Base-by-base conservation (phyloP, 164 flowering plant genomes). In the Aristolochia fimbriata region DNA sequence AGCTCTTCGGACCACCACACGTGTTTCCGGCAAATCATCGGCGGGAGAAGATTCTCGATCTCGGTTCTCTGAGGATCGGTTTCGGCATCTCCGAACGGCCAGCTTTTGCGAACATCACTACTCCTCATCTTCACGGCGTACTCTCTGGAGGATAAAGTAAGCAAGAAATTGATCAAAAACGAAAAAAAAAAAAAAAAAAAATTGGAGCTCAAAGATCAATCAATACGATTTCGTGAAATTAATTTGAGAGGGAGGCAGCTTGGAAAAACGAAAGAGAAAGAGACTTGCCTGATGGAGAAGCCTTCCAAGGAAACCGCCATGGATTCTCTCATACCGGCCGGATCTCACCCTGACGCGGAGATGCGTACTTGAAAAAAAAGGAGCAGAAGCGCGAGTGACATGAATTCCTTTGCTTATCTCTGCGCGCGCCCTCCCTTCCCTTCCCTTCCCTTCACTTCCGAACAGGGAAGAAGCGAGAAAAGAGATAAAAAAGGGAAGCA, bases 1-100 rank as follows among this genome's bases (percentile, higher is more conserved):
- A 80, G 72, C 74, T 77, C 81, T 50, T 78, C 68, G 19, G 68
- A 53, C 90, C 90, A 84, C 90, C 83, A 84, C 19, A 70, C 68
- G 59, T 71, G 78, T 67, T 76, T 80, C 59, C 61, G 52, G 61
- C 70, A 72, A 2, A 72, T 62, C n/a, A 84, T 73, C 25, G 83
- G 82, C 66, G 87, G 90, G 0, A 84, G 80, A 21, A 68, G 37
- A 1, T 62, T 43, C 19, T 62, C 58, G 0, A 66, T 52, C 27
- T 19, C 59, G 31, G 69, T 68, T 49, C 23, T 30, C 25, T 51
- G 33, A 4, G 25, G 33, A 15, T 47, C 71, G 25, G 58, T 64
- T 13, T 41, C 58, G 0, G 31, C 72, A 12, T 58, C 68, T 24
- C 57, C 62, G 64, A 85, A 85, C 15, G 86, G 88, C 86, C 92